These are phyloP conservation scores for Phyllosticta citrichinensis DNA, from an alignment of 2,329 filamentous ascomycete genomes.

Conservation along the genomic window DNA sequence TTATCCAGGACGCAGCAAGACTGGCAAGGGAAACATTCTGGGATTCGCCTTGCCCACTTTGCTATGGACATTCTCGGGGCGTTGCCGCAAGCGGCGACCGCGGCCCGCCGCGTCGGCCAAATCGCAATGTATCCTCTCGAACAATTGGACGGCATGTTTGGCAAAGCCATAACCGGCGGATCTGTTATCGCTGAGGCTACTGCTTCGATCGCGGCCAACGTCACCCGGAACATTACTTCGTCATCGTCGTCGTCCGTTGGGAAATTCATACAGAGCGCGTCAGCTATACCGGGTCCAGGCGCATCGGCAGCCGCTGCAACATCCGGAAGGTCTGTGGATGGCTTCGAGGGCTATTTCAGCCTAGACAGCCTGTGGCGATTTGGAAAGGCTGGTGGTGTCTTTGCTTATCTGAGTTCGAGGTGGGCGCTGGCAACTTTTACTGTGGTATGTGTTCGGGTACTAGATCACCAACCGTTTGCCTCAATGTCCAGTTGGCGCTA, in stretches of 20 bases:
- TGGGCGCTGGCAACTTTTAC: conserved; percentile 86
- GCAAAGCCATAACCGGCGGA: conserved; percentile 31
- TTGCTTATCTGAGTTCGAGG: conserved; percentile 81
- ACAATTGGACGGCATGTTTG: conserved; percentile 7
- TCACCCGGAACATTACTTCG: conserved; percentile 32
- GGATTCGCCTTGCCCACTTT: background rate
- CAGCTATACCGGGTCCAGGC: conserved; percentile 31
- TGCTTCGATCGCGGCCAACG: conserved; percentile 1
- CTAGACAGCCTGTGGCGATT: conserved; percentile 29
- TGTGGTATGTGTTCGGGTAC: conserved; percentile 43
- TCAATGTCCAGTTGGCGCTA: background rate
- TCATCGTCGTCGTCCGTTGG: conserved; percentile 23
- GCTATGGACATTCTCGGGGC: conserved; percentile 3
- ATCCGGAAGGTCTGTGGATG: conserved; percentile 16
- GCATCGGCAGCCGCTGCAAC: conserved; percentile 25
- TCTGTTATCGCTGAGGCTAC: conserved; percentile 52
- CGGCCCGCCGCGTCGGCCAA: conserved; percentile 4
- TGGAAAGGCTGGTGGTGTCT: conserved; percentile 72
- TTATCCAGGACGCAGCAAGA: conserved; percentile 3
- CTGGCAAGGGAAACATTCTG: background rate
- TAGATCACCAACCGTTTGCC: background rate
- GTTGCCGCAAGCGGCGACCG: conserved; percentile 7
- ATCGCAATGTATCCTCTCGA: conserved; percentile 7
- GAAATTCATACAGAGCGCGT: conserved; percentile 35
- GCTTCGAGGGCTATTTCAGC: conserved; percentile 32